Evolutionary conservation across 23 red algal genomes (phyloP).

Genomic region (Gracilaria vermiculophylla): DNA sequence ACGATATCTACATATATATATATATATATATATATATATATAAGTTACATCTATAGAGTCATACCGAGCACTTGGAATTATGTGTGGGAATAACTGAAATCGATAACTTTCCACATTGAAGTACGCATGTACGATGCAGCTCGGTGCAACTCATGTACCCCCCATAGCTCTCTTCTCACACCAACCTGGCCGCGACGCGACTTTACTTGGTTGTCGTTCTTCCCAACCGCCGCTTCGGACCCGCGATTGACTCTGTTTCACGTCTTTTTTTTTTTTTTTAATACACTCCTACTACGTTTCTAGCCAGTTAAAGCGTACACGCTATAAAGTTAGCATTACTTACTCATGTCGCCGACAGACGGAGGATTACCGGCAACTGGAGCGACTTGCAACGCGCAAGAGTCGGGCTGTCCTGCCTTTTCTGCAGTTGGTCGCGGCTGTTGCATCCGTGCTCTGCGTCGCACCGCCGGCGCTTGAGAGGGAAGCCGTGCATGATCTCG

Average conservation of each 20-base stretch:
- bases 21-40: not conserved
- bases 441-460: not conserved
- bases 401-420: not conserved
- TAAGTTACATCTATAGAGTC: too few species aligned
- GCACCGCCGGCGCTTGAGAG: not conserved
- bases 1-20: not conserved
- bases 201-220: not conserved
- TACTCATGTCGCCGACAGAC: not conserved
- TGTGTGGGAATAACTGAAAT: slow-evolving; percentile 27
- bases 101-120: slow-evolving; percentile 3
- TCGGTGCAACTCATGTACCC: not conserved
- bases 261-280: too few species aligned
- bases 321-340: not conserved
- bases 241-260: not conserved
- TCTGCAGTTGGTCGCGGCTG: not conserved
- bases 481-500: too few species aligned
- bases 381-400: not conserved
- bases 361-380: not conserved
- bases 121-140: not conserved
- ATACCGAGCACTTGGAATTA: slow-evolving; percentile 10
- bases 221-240: not conserved
- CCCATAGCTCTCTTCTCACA: not conserved
- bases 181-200: not conserved
- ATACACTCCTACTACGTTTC: not conserved
- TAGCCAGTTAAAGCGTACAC: not conserved